phyloP scores from a whole-genome alignment of 768 basidiomycete genomes.

The Suillus brevipes region DNA sequence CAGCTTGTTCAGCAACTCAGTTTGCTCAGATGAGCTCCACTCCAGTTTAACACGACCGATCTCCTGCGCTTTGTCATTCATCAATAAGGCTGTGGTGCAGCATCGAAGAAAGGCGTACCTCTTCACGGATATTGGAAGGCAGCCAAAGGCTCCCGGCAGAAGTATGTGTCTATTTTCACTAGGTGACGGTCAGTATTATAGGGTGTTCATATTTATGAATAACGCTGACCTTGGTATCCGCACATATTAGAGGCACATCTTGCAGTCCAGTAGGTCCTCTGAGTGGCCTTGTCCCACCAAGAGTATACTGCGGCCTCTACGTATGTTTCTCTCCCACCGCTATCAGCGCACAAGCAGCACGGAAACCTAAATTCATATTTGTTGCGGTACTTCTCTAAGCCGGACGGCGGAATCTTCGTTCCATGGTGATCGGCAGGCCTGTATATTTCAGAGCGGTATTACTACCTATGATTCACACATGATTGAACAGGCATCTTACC shows the following conservation, averaged over 20 bases:
- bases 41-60: neutral
- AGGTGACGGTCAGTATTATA: neutral
- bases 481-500: neutral
- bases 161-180: neutral
- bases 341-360: neutral
- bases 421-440: neutral
- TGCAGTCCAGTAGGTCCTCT: neutral
- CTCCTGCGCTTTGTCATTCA: neutral
- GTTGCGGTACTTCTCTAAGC: neutral
- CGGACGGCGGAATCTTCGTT: neutral
- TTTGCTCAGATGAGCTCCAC: neutral
- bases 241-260: neutral
- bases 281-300: neutral
- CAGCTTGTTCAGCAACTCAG: neutral
- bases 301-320: neutral
- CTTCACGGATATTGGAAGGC: neutral
- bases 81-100: too few species aligned
- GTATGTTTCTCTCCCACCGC: neutral
- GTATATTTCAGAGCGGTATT: neutral
- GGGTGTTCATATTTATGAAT: neutral
- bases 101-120: neutral
- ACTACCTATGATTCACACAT: rapidly evolving
- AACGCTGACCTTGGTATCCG: neutral
- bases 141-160: neutral
- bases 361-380: neutral